These are phyloP conservation scores for Candida palmyrensis DNA, from an alignment of 805 yeast species.

Conservation along the genomic window DNA sequence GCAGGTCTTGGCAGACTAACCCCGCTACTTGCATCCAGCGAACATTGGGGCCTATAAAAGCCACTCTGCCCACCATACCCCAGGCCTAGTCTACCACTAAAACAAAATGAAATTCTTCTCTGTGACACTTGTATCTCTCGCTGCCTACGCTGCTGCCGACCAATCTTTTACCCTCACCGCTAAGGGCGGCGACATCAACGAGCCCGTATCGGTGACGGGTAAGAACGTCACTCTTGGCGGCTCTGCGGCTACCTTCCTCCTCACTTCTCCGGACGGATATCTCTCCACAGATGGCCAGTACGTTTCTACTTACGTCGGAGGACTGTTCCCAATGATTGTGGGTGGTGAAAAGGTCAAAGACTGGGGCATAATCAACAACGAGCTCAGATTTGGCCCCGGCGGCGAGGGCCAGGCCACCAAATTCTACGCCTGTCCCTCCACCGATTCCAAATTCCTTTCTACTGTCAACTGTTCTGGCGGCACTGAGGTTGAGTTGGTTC, in stretches of 20 bases:
- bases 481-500: too few species aligned
- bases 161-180: constrained; percentile 24
- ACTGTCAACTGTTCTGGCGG: too few species aligned
- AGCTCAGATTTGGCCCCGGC: constrained; percentile 22
- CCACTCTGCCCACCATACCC: too few species aligned
- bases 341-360: constrained; percentile 17
- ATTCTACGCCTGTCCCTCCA: neutral
- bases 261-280: constrained; percentile 28
- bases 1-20: too few species aligned
- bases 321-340: constrained; percentile 4
- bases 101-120: constrained; percentile 9
- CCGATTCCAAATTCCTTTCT: too few species aligned
- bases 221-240: constrained; percentile 7
- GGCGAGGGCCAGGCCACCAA: constrained; percentile 16
- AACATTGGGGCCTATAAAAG: too few species aligned
- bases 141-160: constrained; percentile 24
- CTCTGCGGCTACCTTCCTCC: constrained; percentile 14
- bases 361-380: constrained; percentile 21
- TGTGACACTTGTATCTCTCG: constrained; percentile 17
- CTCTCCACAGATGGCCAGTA: constrained; percentile 15
- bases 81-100: too few species aligned
- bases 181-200: constrained; percentile 17
- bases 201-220: constrained; percentile 16
- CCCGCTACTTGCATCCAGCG: too few species aligned
- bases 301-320: constrained; percentile 12